Conservation (phyloP, 2,329 filamentous ascomycete genomes). For the Alternaria rosae region DNA sequence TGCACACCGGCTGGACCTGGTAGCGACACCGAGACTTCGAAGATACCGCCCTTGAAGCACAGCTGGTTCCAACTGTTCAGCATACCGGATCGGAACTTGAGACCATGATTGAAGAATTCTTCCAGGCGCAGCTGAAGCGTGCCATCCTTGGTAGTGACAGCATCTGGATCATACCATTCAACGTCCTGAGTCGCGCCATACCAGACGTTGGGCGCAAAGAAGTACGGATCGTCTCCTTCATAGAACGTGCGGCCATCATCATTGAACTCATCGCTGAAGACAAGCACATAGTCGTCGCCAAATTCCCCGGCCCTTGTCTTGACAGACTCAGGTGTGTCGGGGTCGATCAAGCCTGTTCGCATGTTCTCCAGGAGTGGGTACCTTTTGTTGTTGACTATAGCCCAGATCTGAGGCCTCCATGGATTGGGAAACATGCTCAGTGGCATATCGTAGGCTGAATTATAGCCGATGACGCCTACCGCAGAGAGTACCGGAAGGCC, state of each 20-base stretch:
- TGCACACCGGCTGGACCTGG: constrained; percentile 59
- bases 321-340: constrained; percentile 58
- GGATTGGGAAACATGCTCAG: constrained; percentile 49
- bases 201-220: constrained; percentile 61
- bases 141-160: constrained; percentile 58
- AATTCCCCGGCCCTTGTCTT: constrained; percentile 56
- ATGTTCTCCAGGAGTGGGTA: constrained; percentile 60
- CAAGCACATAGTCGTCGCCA: constrained; percentile 56
- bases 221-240: constrained; percentile 65
- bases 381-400: constrained; percentile 56
- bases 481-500: constrained; percentile 60
- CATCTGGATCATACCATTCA: constrained; percentile 62
- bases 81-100: constrained; percentile 60
- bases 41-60: constrained; percentile 63
- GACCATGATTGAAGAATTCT: constrained; percentile 54
- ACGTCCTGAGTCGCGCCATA: constrained; percentile 62
- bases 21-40: constrained; percentile 61
- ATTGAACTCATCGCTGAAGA: constrained; percentile 67
- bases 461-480: constrained; percentile 50
- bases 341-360: constrained; percentile 59
- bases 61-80: constrained; percentile 62
- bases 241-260: constrained; percentile 62
- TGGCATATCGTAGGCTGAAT: constrained; percentile 51
- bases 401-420: constrained; percentile 50
- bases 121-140: constrained; percentile 58